Evolutionary conservation across 2,329 filamentous ascomycete genomes (phyloP).

Genomic region (Calycina herbarum): DNA sequence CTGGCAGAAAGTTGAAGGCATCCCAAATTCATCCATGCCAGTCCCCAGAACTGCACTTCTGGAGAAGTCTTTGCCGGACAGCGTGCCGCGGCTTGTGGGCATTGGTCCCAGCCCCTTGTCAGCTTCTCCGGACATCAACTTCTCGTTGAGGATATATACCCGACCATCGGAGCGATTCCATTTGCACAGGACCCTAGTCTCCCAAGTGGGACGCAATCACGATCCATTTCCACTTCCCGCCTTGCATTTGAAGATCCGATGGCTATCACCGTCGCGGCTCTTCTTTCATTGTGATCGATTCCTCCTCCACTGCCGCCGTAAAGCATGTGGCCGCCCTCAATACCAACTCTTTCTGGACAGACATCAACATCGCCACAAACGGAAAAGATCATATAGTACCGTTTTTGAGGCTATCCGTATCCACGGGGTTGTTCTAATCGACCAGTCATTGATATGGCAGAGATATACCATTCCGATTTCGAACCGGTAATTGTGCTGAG

Average conservation of each 20-base stretch:
- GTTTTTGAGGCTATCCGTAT: background rate
- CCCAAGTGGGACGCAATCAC: background rate
- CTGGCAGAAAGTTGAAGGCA: background rate
- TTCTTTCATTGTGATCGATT: constrained; percentile 5
- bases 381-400: background rate
- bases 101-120: background rate
- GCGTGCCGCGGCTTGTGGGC: background rate
- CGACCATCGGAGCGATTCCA: background rate
- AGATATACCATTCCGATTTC: background rate
- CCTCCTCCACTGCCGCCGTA: background rate
- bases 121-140: background rate
- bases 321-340: background rate
- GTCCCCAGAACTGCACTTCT: background rate
- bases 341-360: background rate
- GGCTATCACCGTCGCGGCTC: background rate
- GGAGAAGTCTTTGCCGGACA: background rate
- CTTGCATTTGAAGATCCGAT: constrained; percentile 1
- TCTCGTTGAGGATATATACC: background rate
- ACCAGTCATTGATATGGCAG: constrained; percentile 1
- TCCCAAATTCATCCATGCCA: background rate
- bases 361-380: background rate
- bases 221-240: constrained; percentile 1
- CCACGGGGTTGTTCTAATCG: background rate
- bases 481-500: background rate
- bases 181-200: background rate